Conservation (phyloP, 2,329 filamentous ascomycete genomes). For the Alternaria gaisen region DNA sequence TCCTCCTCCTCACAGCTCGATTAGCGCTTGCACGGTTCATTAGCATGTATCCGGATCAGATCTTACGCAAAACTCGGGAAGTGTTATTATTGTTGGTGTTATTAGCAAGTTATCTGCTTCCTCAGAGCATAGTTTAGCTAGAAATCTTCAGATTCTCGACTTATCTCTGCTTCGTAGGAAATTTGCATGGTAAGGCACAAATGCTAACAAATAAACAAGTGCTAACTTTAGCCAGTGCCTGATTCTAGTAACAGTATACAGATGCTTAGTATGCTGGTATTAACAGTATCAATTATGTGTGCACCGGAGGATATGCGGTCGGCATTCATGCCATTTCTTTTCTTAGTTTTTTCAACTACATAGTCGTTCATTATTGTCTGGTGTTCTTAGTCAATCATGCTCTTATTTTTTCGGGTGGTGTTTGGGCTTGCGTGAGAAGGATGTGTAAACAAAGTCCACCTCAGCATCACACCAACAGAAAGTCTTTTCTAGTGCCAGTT, state of each 20-base stretch:
- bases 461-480: not conserved
- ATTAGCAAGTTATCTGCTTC: conserved; percentile 4
- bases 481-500: not conserved
- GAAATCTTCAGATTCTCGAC: not conserved
- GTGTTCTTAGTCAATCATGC: conserved; percentile 9
- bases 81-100: conserved; percentile 7
- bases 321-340: not conserved
- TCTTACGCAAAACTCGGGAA: conserved; percentile 7
- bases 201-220: conserved; percentile 4
- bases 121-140: conserved; percentile 1
- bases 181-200: conserved; percentile 8
- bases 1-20: not conserved
- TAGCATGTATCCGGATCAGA: conserved; percentile 6
- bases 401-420: conserved; percentile 3
- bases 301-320: conserved; percentile 1
- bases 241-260: conserved; percentile 6
- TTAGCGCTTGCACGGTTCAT: conserved; percentile 6
- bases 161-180: conserved; percentile 5
- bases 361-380: conserved; percentile 7
- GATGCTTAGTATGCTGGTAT: conserved; percentile 4
- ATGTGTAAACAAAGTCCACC: conserved; percentile 7
- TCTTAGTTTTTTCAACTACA: conserved; percentile 5
- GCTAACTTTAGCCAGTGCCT: conserved; percentile 6
- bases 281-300: not conserved
- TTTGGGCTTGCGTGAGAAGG: conserved; percentile 7